phyloP scores from a whole-genome alignment of 2,329 filamentous ascomycete species.

The Nannizziopsis arthrosporioides region DNA sequence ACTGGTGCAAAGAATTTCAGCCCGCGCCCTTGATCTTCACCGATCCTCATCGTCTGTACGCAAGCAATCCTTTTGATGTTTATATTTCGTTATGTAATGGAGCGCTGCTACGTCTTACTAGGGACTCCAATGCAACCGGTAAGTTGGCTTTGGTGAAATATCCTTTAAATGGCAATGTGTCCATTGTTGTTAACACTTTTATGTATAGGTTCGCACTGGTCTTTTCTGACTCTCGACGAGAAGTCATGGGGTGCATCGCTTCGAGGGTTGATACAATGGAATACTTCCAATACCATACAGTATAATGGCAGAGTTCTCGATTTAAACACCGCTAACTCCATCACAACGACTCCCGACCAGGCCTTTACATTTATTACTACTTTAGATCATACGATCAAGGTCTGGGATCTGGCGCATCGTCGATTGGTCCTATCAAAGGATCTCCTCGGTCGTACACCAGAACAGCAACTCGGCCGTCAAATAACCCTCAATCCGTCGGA shows the following conservation, averaged over 20 bases:
- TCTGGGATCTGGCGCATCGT: conserved; percentile 80
- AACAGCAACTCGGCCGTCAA: conserved; percentile 57
- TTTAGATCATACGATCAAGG: conserved; percentile 74
- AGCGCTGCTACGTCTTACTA: conserved; percentile 53
- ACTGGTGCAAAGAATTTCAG: conserved; percentile 62
- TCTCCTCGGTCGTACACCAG: conserved; percentile 55
- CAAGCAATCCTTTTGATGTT: conserved; percentile 59
- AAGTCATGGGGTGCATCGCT: conserved; percentile 39
- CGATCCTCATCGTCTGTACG: conserved; percentile 67
- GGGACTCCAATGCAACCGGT: conserved; percentile 44
- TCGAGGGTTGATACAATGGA: conserved; percentile 37
- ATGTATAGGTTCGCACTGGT: conserved; percentile 32
- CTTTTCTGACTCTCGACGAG: conserved; percentile 38
- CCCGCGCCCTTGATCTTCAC: conserved; percentile 67
- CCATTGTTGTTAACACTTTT: conserved; percentile 10
- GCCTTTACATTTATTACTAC: conserved; percentile 62
- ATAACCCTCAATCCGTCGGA: conserved; percentile 71
- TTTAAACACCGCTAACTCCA: conserved; percentile 33
- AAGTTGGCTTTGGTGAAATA: conserved; percentile 14
- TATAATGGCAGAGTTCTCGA: conserved; percentile 34
- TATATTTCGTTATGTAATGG: conserved; percentile 53
- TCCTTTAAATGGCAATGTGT: background rate
- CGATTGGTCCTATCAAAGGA: conserved; percentile 67
- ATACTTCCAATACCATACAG: conserved; percentile 32
- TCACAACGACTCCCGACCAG: conserved; percentile 36